Base-by-base conservation (phyloP, 1,139 yeast genomes). In the Blastobotrys malaysiensis region DNA sequence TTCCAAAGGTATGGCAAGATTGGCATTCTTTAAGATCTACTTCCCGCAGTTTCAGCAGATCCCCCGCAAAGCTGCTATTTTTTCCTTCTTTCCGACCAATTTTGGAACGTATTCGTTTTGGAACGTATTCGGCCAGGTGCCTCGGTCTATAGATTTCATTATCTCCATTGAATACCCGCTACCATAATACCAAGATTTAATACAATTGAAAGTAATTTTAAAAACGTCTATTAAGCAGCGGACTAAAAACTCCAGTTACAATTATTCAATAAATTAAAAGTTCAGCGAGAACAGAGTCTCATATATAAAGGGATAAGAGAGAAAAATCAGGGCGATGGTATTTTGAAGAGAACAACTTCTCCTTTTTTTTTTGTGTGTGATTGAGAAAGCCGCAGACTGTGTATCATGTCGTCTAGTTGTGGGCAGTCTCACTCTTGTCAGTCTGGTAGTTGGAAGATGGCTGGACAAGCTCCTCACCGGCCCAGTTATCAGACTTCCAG, bases 401-500 rank as follows among this genome's bases (percentile, higher is more conserved):
- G 45, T 19, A 43, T 21, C 26, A 21, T 18, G 16, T 16, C 13
- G 7, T 45, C 27, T 45, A 45, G 31, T 14, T 18, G 21, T 52
- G 54, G n/a, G 50, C 19, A 24, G 46, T 48, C 39, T 48, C 51
- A 24, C 47, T 52, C 51, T 52, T 52, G 22, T 52, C 54, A 22
- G 45, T 51, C 39, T 31, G 39, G 43, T 52, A 52, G 44, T 26
- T 52, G 39, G 51, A 48, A 7, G 48, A 24, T 52, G 54, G 54
- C 22, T 52, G 54, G 14, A 45, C 51, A 16, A 18, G 24, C n/a
- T 52, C 43, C 13, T 19, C 22, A 5, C 21, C 46, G n/a, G 51
- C 49, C 54, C 54, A 55, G 11, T 49, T 53, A 13, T 50, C 51
- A 0, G 73, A 70, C 46, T 65, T 53, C 67, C 70, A 64, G 9